Conservation (phyloP, 2,329 filamentous ascomycete species). For the Colletotrichum echinochloae region DNA sequence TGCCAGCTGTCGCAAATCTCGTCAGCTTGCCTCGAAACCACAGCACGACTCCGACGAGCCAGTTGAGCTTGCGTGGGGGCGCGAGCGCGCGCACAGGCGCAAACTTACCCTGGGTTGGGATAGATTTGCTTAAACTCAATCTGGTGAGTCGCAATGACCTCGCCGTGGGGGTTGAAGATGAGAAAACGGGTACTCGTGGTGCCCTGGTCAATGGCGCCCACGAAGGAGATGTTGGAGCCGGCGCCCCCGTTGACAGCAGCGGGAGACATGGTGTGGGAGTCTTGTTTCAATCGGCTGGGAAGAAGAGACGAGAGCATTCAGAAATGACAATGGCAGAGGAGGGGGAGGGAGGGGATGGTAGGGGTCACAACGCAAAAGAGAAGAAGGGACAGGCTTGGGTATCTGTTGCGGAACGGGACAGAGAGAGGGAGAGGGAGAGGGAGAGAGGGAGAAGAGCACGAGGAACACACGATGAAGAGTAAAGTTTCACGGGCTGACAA, state of each 20-base stretch:
- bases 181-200: slow-evolving; percentile 83
- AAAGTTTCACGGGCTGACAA: slow-evolving; percentile 38
- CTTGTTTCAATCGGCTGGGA: slow-evolving; percentile 40
- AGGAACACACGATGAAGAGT: slow-evolving; percentile 6
- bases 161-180: slow-evolving; percentile 78
- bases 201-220: slow-evolving; percentile 84
- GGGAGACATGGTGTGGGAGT: slow-evolving; percentile 49
- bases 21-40: neutral
- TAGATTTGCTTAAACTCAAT: slow-evolving; percentile 82
- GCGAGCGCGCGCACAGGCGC: neutral
- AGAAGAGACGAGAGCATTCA: slow-evolving; percentile 46
- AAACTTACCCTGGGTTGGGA: slow-evolving; percentile 76
- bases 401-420: slow-evolving; percentile 31
- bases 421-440: slow-evolving; percentile 13
- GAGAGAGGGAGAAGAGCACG: slow-evolving; percentile 1
- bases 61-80: neutral
- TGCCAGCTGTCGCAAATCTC: slow-evolving; percentile 72
- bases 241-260: slow-evolving; percentile 45
- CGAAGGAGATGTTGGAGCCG: slow-evolving; percentile 60
- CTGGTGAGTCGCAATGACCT: slow-evolving; percentile 79
- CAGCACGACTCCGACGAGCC: neutral
- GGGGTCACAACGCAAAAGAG: slow-evolving; percentile 6
- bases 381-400: slow-evolving; percentile 27
- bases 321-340: slow-evolving; percentile 6
- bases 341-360: too few relatives aligned